These are phyloP conservation scores for Ulvella scutata DNA, from an alignment of 139 green algal species.

Conservation along the genomic window DNA sequence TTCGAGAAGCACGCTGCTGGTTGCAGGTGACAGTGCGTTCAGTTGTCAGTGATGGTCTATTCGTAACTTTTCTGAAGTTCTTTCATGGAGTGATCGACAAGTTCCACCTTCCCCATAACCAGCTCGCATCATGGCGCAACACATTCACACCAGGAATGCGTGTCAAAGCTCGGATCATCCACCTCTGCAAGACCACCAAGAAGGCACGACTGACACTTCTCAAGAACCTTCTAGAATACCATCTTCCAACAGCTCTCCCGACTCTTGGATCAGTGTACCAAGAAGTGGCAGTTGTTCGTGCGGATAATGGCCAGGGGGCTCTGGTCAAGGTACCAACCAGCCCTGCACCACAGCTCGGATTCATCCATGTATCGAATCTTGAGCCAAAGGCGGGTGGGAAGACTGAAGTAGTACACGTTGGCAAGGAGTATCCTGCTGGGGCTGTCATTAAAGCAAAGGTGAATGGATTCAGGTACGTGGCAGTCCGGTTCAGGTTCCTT, in stretches of 20 bases:
- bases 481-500: too few relatives aligned
- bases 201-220: constrained; percentile 57
- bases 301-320: constrained; percentile 53
- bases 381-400: constrained; percentile 27
- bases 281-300: constrained; percentile 34
- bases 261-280: constrained; percentile 24
- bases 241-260: constrained; percentile 10
- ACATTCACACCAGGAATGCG: constrained; percentile 20
- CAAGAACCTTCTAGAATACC: constrained; percentile 43
- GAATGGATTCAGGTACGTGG: not conserved
- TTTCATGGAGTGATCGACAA: constrained; percentile 77
- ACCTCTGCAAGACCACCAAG: constrained; percentile 58
- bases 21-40: constrained; percentile 7
- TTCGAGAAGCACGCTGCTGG: too few relatives aligned
- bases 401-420: not conserved
- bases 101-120: constrained; percentile 50
- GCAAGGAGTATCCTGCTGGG: not conserved
- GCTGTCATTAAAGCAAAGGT: not conserved
- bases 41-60: constrained; percentile 58
- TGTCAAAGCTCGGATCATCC: constrained; percentile 64
- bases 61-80: constrained; percentile 72
- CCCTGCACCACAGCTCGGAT: constrained; percentile 16
- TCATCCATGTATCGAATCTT: constrained; percentile 64
- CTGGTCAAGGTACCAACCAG: constrained; percentile 40
- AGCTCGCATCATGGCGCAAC: not conserved